Percentiles rank a stretch among this genome's conserved stretches.
Conservation (phyloP, 1,139 yeast species). For the Zygosaccharomyces sapae region DNA sequence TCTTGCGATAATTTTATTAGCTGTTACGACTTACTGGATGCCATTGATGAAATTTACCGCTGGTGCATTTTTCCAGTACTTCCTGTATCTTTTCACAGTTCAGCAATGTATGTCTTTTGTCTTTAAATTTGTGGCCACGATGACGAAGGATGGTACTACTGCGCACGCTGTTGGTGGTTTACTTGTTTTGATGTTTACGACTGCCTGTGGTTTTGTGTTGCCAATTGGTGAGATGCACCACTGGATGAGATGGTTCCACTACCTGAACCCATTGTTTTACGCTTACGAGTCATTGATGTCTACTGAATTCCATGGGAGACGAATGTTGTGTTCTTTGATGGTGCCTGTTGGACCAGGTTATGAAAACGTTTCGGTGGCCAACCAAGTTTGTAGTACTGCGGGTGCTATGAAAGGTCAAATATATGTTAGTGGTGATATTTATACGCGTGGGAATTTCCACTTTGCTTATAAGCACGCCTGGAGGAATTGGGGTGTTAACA, state of each 20-base stretch:
- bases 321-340: conserved; percentile 45
- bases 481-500: conserved; percentile 61
- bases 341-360: conserved; percentile 56
- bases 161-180: conserved; percentile 63
- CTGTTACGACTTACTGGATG: conserved; percentile 53
- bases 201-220: conserved; percentile 58
- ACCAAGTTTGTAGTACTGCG: conserved; percentile 46
- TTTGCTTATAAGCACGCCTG: conserved; percentile 53
- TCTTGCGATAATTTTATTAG: conserved; percentile 43
- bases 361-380: conserved; percentile 39
- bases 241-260: conserved; percentile 62
- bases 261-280: conserved; percentile 54
- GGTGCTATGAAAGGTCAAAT: conserved; percentile 48
- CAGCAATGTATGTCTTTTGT: conserved; percentile 51
- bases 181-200: conserved; percentile 48
- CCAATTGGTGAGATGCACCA: conserved; percentile 57
- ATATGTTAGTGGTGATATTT: conserved; percentile 48
- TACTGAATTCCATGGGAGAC: conserved; percentile 52
- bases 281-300: conserved; percentile 54
- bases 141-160: conserved; percentile 50
- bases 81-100: conserved; percentile 46
- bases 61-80: conserved; percentile 59
- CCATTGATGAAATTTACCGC: conserved; percentile 52
- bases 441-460: conserved; percentile 40
- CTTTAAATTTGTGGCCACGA: conserved; percentile 58